Evolutionary conservation across 164 flowering plant genomes (phyloP).

Genomic region (Berberis vulgaris): DNA sequence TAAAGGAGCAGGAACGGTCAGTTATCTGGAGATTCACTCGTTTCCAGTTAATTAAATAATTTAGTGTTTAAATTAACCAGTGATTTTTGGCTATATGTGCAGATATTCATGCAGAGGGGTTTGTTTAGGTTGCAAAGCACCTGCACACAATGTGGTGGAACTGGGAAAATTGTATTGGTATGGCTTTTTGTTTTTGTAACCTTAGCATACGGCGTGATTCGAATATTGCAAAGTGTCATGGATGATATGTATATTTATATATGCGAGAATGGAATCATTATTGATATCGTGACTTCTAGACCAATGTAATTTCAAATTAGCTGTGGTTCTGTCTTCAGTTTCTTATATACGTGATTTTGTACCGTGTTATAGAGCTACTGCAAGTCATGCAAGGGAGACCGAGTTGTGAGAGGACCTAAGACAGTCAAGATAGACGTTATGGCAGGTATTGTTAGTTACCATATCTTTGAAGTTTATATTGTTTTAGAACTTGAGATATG

Average conservation of each 20-base stretch:
- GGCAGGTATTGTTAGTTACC: conserved; percentile 46
- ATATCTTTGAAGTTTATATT: background rate
- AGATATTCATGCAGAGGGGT: conserved; percentile 60
- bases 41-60: background rate
- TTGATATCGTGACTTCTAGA: no score
- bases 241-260: conserved; percentile 26
- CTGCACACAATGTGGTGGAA: conserved; percentile 68
- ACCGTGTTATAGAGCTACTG: conserved; percentile 44
- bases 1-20: conserved; percentile 83
- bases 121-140: conserved; percentile 60
- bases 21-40: conserved; percentile 6
- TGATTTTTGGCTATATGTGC: conserved; percentile 15
- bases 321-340: no score
- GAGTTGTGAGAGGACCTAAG: conserved; percentile 63
- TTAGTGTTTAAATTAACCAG: background rate
- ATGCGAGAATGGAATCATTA: no score
- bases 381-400: conserved; percentile 69
- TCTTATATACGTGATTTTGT: background rate
- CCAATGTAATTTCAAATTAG: no score
- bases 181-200: conserved; percentile 35
- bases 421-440: conserved; percentile 59
- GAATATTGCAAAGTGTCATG: conserved; percentile 65
- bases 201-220: conserved; percentile 44
- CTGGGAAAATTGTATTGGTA: conserved; percentile 72
- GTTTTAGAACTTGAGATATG: background rate